Base-by-base conservation (phyloP, 2,329 filamentous ascomycete genomes). In the Pseudonectria foliicola region DNA sequence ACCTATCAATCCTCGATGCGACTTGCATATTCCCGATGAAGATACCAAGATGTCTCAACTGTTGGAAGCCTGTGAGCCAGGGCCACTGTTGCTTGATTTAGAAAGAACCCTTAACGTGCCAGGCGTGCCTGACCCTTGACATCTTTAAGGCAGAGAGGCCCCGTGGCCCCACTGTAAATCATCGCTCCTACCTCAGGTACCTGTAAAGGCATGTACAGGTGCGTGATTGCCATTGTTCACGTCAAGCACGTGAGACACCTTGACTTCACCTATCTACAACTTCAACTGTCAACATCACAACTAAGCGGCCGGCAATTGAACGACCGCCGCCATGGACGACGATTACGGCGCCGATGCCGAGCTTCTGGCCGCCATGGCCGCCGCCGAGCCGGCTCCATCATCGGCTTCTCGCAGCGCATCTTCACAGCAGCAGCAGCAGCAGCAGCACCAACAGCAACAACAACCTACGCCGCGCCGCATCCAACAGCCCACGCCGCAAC, bases 311-410 rank as follows among this genome's bases (percentile, higher is more conserved):
- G 8, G 8, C 18, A 21, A 21, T 21, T 21, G 18, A 21, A 8
- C 5, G 8, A 21, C 18, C 5, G 8, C 13, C 26, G 34, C 6
- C 31, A 64, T 70, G 66, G 67, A 73, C 34, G 74, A 76, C 44
- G 73, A 77, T 31, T 77, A 71, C 40, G 73, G 71, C 27, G 71
- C 67, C 16, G 75, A 78, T 49, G 69, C 71, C 12, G 73, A 72
- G 35, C 67, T 78, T 25, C 55, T 77, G 3, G 69, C 66, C 33
- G 73, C 73, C 29, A 67, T 80, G 51, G 72, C 71, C 21, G 68
- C 71, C 7, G 63, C 70, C 4, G 66, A 68, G 27, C 50, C 61
- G 13, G 33, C 45, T 7, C 40, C 53, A 21, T 21, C 18, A 8
- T 21, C 18, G 18, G 18, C 18, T 21, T 21, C 18, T 21, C 18